phyloP scores from a whole-genome alignment of 192 early-diverging fungal species.

The Coemansia sp. region DNA sequence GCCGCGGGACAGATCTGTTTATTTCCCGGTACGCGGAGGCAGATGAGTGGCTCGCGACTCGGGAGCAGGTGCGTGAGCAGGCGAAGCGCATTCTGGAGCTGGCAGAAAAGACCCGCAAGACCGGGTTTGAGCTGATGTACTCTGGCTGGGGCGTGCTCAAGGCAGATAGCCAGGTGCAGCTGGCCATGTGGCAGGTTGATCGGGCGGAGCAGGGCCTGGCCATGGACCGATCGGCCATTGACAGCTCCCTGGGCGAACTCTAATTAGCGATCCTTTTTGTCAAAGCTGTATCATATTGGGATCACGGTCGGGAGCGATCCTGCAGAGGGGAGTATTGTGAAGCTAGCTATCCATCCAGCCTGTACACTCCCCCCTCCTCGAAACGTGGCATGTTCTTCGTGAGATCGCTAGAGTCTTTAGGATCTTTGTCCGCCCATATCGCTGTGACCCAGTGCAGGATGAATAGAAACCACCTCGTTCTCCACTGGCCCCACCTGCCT shows the following conservation, averaged over 20 bases:
- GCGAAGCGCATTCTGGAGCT: conserved; percentile 24
- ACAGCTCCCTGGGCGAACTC: conserved; percentile 7
- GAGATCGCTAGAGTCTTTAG: too few species aligned
- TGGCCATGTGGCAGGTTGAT: conserved; percentile 40
- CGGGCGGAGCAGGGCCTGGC: conserved; percentile 43
- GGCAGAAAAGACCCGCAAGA: conserved; percentile 12
- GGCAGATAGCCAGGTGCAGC: conserved; percentile 33
- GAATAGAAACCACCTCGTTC: too few species aligned
- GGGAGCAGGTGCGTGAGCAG: conserved; percentile 29
- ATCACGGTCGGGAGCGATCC: too few species aligned
- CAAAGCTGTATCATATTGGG: too few species aligned
- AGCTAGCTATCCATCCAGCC: too few species aligned
- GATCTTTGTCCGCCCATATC: too few species aligned
- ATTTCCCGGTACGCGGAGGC: conserved; percentile 22
- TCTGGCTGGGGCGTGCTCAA: conserved; percentile 28
- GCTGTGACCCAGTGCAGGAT: too few species aligned
- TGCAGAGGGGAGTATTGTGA: too few species aligned
- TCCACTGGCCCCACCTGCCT: too few species aligned
- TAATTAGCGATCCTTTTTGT: not conserved
- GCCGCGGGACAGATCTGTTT: conserved; percentile 26
- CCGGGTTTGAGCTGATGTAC: conserved; percentile 32
- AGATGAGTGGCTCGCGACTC: conserved; percentile 27
- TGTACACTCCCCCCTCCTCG: too few species aligned
- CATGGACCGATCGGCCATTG: conserved; percentile 14
- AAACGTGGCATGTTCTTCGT: too few species aligned